Base-by-base conservation (phyloP, 2,329 filamentous ascomycete genomes). In the Epichloe uncinata region DNA sequence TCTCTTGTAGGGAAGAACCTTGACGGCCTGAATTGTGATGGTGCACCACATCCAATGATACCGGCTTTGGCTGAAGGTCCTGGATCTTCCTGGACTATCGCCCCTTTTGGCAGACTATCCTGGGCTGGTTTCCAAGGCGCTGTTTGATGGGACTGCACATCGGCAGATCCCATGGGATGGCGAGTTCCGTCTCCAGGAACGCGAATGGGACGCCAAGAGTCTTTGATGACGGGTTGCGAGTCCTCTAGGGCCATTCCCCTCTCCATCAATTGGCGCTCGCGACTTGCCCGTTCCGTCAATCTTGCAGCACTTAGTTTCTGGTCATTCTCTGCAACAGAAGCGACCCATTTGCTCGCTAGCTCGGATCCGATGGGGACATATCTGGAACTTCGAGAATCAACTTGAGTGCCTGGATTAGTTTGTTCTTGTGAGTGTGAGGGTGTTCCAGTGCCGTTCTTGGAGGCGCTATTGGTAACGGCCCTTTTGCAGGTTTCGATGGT, bases 1-100 rank as follows among this genome's bases (percentile, higher is more conserved):
- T 80, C 78, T 49, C 66, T 73, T 2, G 72, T 61, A 0, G 81
- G 81, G 62, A 84, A 84, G 63, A 84, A 84, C 41, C 79, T 68
- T 7, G 81, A 84, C 16, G 72, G 67, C 20, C 78, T 72, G 18
- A 68, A 65, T 52, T 74, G 69, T 37, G 75, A 69, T 3, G 71
- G 58, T 20, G 66, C 56, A n/a, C 56, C 58, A 26, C 62, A 57
- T 5, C 61, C 56, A 47, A 65, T 61, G 15, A 63, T 57, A 13
- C 58, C 64, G 26, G 62, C 47, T 43, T 57, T 60, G 11, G 56
- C 47, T 11, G 59, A 37, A 26, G 55, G 45, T 2, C 54, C 42
- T 4, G 57, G 16, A 12, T 61, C 62, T 15, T 64, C 61, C 4
- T 52, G 49, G 15, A 56, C 40, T 12, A 55, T 41, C 12, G 46